Evolutionary conservation across 2,329 filamentous ascomycete species (phyloP).

Genomic region (Colletotrichum nymphaeae): DNA sequence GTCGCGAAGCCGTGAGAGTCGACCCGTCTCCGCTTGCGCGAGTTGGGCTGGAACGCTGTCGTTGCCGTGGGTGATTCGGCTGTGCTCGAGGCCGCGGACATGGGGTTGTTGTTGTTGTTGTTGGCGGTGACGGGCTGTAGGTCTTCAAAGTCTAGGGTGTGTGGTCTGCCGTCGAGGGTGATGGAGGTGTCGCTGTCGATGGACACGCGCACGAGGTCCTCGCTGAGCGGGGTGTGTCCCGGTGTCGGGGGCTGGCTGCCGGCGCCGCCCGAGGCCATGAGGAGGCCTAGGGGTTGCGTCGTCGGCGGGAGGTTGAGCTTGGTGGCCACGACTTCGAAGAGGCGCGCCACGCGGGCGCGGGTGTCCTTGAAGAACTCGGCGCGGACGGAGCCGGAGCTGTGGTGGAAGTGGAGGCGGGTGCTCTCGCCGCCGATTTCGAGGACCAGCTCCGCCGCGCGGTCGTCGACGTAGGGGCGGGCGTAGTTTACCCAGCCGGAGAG

Average conservation of each 20-base stretch:
- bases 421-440: constrained; percentile 81
- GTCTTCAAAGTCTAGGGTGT: constrained; percentile 45
- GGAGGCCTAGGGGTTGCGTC: constrained; percentile 70
- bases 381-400: constrained; percentile 49
- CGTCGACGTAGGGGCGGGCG: constrained; percentile 86
- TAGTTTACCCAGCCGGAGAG: constrained; percentile 75
- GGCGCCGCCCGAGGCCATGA: constrained; percentile 74
- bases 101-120: constrained; percentile 3
- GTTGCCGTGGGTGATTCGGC: constrained; percentile 49
- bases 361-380: constrained; percentile 80
- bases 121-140: neutral
- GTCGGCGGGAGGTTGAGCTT: constrained; percentile 78
- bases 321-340: constrained; percentile 84
- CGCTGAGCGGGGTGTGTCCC: constrained; percentile 75
- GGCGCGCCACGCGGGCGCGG: constrained; percentile 75
- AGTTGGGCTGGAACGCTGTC: constrained; percentile 44
- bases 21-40: constrained; percentile 58
- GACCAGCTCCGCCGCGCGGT: constrained; percentile 77
- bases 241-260: constrained; percentile 72
- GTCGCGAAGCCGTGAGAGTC: constrained; percentile 43
- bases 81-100: constrained; percentile 47
- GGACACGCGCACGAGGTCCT: constrained; percentile 74
- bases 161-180: constrained; percentile 66
- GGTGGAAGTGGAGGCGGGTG: constrained; percentile 65
- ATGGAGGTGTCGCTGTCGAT: constrained; percentile 71